phyloP scores from a whole-genome alignment of 2,329 filamentous ascomycete species.

The Exophiala alcalophila region DNA sequence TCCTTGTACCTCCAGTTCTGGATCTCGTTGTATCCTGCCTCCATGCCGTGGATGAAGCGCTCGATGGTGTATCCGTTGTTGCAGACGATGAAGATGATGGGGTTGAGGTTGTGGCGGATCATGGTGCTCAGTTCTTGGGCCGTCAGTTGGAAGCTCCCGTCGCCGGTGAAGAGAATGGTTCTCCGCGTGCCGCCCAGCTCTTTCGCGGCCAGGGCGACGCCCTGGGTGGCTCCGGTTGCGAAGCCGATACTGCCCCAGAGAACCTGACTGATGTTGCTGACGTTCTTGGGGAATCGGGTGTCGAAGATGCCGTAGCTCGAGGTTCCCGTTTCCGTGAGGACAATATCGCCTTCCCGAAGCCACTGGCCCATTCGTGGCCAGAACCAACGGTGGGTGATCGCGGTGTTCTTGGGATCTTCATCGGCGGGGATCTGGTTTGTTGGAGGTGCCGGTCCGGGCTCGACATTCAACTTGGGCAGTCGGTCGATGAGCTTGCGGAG shows the following conservation, averaged over 20 bases:
- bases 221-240: constrained; percentile 57
- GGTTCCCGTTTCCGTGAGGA: constrained; percentile 61
- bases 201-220: constrained; percentile 54
- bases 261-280: constrained; percentile 50
- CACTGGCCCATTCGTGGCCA: constrained; percentile 59
- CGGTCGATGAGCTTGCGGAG: constrained; percentile 65
- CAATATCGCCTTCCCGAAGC: constrained; percentile 53
- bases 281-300: constrained; percentile 50
- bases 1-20: constrained; percentile 52
- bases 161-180: constrained; percentile 59
- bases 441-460: constrained; percentile 54
- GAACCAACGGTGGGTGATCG: constrained; percentile 56
- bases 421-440: constrained; percentile 52
- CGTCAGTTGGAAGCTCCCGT: constrained; percentile 65
- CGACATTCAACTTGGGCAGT: constrained; percentile 55
- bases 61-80: constrained; percentile 61
- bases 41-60: constrained; percentile 55
- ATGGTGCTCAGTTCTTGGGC: constrained; percentile 65
- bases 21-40: constrained; percentile 55
- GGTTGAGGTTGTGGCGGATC: constrained; percentile 52
- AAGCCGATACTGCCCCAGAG: constrained; percentile 62
- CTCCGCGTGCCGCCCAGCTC: constrained; percentile 54
- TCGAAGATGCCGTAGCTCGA: constrained; percentile 56
- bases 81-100: constrained; percentile 55
- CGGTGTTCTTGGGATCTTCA: constrained; percentile 32